A percentile compares a stretch with the other conserved stretches of the same genome.
phyloP scores from a whole-genome alignment of 2,329 filamentous ascomycete species.

The Phaeosphaeriaceae sp. region DNA sequence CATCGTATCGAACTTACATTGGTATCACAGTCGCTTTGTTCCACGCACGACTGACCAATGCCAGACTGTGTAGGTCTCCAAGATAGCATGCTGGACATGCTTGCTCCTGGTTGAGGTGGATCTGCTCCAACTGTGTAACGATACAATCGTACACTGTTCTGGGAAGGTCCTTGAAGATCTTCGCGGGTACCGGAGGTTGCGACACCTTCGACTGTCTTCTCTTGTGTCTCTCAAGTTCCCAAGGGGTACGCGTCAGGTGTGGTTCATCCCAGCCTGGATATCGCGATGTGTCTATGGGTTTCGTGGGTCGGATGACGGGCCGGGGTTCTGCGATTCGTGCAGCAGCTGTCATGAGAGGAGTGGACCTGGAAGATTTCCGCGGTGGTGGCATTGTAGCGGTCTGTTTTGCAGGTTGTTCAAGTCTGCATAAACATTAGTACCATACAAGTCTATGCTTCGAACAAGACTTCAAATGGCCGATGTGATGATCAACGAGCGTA shows the following conservation, averaged over 20 bases:
- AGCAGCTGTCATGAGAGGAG: conserved; percentile 3
- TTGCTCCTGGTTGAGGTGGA: conserved; percentile 46
- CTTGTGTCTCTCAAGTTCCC: conserved; percentile 47
- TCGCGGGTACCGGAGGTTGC: conserved; percentile 27
- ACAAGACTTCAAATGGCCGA: background rate
- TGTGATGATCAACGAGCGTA: background rate
- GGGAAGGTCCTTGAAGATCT: conserved; percentile 57
- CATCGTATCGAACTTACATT: conserved; percentile 50
- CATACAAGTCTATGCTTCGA: background rate
- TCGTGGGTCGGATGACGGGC: background rate
- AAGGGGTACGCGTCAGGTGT: conserved; percentile 44
- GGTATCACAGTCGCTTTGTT: conserved; percentile 58
- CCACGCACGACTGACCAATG: conserved; percentile 64
- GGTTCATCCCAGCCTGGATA: conserved; percentile 21
- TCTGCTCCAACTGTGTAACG: conserved; percentile 56
- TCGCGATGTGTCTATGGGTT: background rate
- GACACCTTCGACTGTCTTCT: conserved; percentile 23
- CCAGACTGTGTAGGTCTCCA: conserved; percentile 60
- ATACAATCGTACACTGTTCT: conserved; percentile 64
- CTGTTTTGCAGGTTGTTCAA: background rate
- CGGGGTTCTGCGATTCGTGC: background rate
- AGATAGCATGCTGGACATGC: conserved; percentile 63
- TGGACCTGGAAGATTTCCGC: background rate
- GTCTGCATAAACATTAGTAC: background rate
- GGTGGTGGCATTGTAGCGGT: background rate